phyloP scores from a whole-genome alignment of 164 flowering plant genomes.

The Santalum album region DNA sequence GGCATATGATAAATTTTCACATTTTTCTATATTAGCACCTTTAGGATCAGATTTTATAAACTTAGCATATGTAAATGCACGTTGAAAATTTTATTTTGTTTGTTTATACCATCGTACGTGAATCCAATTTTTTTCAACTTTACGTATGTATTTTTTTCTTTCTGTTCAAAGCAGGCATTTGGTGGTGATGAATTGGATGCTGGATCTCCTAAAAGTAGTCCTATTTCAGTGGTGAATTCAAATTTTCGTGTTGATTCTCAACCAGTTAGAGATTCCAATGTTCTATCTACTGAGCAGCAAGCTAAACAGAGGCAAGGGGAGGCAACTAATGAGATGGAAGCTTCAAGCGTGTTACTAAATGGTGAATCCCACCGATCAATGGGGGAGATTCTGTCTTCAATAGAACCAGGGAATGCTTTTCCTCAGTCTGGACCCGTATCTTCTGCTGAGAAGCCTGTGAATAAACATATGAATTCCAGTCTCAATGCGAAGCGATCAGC shows the following conservation, averaged over 20 bases:
- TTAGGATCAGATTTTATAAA: too few relatives aligned
- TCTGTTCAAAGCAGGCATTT: slow-evolving; percentile 31
- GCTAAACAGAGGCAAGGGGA: slow-evolving; percentile 29
- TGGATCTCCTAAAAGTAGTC: slow-evolving; percentile 40
- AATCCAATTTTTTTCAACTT: too few relatives aligned
- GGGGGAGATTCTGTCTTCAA: slow-evolving; percentile 42
- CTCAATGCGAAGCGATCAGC: slow-evolving; percentile 52
- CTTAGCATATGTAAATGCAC: too few relatives aligned
- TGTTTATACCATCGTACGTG: too few relatives aligned
- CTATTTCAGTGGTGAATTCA: slow-evolving; percentile 24
- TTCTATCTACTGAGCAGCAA: slow-evolving; percentile 30
- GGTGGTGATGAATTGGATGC: slow-evolving; percentile 58
- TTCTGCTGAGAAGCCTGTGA: slow-evolving; percentile 33
- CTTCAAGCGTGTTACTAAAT: slow-evolving; percentile 11
- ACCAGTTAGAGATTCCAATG: slow-evolving; percentile 20
- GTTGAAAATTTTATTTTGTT: too few relatives aligned
- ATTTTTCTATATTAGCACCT: too few relatives aligned
- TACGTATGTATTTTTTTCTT: too few relatives aligned
- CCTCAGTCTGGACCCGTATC: slow-evolving; percentile 39
- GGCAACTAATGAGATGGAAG: slow-evolving; percentile 25
- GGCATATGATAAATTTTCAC: too few relatives aligned
- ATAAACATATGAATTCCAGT: slow-evolving; percentile 41
- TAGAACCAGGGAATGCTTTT: slow-evolving; percentile 40
- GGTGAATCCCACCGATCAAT: slow-evolving; percentile 60
- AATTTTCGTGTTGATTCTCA: slow-evolving; percentile 23